Conservation (phyloP, 2,329 filamentous ascomycete species). For the Aspergillus quadricinctus region DNA sequence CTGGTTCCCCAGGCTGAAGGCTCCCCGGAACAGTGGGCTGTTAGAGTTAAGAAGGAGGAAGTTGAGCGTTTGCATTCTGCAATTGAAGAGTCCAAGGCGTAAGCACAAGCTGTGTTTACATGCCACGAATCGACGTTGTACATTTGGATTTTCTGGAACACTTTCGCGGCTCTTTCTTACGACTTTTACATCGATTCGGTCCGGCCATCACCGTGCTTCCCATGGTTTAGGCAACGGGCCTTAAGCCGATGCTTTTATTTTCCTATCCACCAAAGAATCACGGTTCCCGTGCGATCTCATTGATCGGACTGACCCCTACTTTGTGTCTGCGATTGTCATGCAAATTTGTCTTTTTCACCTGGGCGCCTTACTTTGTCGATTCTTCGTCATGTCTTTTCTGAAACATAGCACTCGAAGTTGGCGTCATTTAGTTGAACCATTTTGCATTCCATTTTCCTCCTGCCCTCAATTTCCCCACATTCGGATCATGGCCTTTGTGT, state of each 20-base stretch:
- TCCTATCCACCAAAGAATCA: not conserved
- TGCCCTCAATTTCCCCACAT: too few relatives aligned
- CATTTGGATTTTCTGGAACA: conserved; percentile 11
- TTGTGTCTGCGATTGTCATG: not conserved
- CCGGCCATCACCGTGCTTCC: not conserved
- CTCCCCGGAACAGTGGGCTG: conserved; percentile 63
- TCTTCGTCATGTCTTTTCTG: not conserved
- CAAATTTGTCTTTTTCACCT: not conserved
- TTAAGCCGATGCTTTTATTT: not conserved
- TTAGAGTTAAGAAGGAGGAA: conserved; percentile 57
- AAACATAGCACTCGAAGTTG: not conserved
- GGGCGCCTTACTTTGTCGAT: not conserved
- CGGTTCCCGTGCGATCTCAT: not conserved
- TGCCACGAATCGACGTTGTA: conserved; percentile 10
- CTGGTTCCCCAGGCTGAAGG: conserved; percentile 54
- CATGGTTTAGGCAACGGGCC: not conserved
- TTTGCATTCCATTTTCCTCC: not conserved
- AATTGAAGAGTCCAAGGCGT: conserved; percentile 20
- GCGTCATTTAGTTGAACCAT: not conserved
- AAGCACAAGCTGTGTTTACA: conserved; percentile 2
- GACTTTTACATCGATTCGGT: not conserved
- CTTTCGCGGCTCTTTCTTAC: conserved; percentile 4
- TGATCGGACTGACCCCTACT: not conserved
- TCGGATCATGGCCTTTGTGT: not conserved
- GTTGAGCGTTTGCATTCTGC: conserved; percentile 9